Evolutionary conservation across 2,329 filamentous ascomycete species (phyloP), one percentile per base, ranked within the genome.

Genomic region (Ascochyta lentis): DNA sequence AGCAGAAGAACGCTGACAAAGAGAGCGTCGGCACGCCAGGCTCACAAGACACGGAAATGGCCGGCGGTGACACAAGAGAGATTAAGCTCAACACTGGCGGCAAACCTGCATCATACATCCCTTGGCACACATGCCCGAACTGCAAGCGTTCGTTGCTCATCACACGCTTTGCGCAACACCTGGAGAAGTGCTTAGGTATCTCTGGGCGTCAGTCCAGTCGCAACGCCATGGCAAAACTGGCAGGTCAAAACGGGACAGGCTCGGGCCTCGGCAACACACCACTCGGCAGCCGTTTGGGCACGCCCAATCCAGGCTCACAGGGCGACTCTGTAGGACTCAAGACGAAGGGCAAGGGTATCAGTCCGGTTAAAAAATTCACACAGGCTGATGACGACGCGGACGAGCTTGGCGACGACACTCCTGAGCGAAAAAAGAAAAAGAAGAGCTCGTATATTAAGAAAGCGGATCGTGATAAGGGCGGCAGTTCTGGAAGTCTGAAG

Each of bases 131-230:
- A 10, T 87, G 84, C 69, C 84, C 84, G 9, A 83, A 82, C 60
- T 87, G 84, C 67, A 86, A 86, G 60, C 80, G 85, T 27, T 86
- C 84, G 68, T 76, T 86, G 63, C 81, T 86, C 54, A 85, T 86
- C 61, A 86, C 82, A 24, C 78, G 84, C 43, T 84, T 86, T 47
- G 84, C 84, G 15, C 83, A 85, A 66, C 84, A 87, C 67, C 67
- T 87, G 49, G 84, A 87, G 61, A 83, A 85, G 58, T 87, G 84
- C 60, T 76, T 87, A 61, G 84, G 84, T 23, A 79, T 86, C 26
- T 81, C 79, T 19, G 84, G 84, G 1, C 76, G 84, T 12, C 79
- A 81, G 60, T 79, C 79, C 51, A 78, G 78, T 43, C 65, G 80
- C 38, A 79, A 80, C 54, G 81, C 81, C 29, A 79, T 81, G 76